phyloP scores from a whole-genome alignment of 2,329 filamentous ascomycete genomes.

The Neopestalotiopsis rosae region DNA sequence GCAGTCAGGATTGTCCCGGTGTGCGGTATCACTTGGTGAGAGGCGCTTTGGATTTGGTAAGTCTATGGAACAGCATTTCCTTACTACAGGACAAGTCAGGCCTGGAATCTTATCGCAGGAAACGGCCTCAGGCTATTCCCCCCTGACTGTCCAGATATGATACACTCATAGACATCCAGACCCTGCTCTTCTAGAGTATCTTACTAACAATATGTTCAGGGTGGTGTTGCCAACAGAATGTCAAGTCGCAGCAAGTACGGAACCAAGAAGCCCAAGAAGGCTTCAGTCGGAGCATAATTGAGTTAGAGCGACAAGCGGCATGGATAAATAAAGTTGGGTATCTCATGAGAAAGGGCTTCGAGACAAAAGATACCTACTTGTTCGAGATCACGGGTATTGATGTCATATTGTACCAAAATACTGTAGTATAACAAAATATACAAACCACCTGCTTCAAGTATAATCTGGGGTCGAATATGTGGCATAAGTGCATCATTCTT shows the following conservation, averaged over 20 bases:
- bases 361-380: background rate
- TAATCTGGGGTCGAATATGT: too few species aligned
- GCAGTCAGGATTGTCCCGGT: slow-evolving; percentile 97
- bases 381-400: background rate
- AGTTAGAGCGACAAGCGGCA: background rate
- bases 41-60: slow-evolving; percentile 90
- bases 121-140: background rate
- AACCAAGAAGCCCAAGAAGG: slow-evolving; percentile 96
- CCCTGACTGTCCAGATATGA: background rate
- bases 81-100: background rate
- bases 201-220: slow-evolving; percentile 57
- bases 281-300: slow-evolving; percentile 52
- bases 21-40: slow-evolving; percentile 94
- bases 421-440: background rate
- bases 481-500: too few species aligned
- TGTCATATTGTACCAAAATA: background rate
- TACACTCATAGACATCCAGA: background rate
- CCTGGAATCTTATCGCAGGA: background rate
- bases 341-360: background rate
- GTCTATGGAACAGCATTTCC: slow-evolving; percentile 35
- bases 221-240: slow-evolving; percentile 84
- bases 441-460: background rate
- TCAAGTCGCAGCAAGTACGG: slow-evolving; percentile 95
- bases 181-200: background rate
- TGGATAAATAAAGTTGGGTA: background rate